Evolutionary conservation across 176 grass and related monocot genomes (phyloP).

Genomic region (Saccharum spontaneum): DNA sequence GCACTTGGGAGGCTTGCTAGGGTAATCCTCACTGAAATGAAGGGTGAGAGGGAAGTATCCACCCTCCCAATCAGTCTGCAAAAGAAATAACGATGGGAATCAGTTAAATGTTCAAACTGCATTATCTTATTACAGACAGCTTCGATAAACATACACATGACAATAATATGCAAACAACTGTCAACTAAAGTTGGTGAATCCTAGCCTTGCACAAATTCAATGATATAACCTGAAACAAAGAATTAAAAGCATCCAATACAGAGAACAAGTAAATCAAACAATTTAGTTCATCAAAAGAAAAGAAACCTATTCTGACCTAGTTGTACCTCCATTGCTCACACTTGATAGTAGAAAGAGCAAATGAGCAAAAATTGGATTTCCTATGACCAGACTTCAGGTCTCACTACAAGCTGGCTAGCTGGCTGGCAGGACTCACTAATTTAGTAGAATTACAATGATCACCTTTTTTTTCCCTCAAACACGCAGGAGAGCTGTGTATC

Average conservation of each 20-base stretch:
- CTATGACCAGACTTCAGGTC: not conserved
- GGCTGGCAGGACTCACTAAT: not conserved
- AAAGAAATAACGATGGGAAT: not conserved
- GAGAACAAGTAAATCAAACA: slow-evolving; percentile 6
- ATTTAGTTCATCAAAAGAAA: not conserved
- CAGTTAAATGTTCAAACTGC: not conserved
- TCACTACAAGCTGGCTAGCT: not conserved
- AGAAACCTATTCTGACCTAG: not conserved
- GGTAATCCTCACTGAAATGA: slow-evolving; percentile 76
- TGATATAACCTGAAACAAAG: not conserved
- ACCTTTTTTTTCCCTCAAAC: no score
- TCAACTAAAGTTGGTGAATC: not conserved
- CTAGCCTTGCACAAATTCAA: not conserved
- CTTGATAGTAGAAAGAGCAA: not conserved
- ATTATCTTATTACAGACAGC: not conserved
- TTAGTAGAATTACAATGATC: not conserved
- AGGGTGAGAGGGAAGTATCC: slow-evolving; percentile 65
- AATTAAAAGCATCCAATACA: not conserved
- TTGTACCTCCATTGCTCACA: not conserved
- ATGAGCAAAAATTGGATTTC: not conserved
- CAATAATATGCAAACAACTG: not conserved
- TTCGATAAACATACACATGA: not conserved
- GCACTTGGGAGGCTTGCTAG: slow-evolving; percentile 80
- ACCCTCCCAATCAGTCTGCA: slow-evolving; percentile 78
- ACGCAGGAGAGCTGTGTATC: not conserved